Evolutionary conservation across 345 rosid genomes (phyloP).

Genomic region (Brassica juncea): DNA sequence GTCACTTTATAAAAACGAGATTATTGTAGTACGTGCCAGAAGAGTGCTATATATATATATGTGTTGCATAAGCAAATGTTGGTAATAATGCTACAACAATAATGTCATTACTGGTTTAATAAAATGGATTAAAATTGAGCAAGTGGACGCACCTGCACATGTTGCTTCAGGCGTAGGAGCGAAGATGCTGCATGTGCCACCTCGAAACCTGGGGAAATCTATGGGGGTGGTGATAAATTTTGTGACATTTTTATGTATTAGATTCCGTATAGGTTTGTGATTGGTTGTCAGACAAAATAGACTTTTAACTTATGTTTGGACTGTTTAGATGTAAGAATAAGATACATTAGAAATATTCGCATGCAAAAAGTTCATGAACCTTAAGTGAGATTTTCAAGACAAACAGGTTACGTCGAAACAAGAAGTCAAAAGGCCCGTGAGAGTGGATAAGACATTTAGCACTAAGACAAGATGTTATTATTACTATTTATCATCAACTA

Average conservation of each 20-base stretch:
- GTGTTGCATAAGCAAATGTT: background rate
- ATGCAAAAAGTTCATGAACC: conserved; percentile 33
- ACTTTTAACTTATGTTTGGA: conserved; percentile 1
- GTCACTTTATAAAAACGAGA: conserved; percentile 13
- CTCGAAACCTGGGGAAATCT: conserved; percentile 24
- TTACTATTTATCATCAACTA: background rate
- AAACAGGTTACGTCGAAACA: background rate
- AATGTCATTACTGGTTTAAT: background rate
- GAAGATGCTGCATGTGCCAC: conserved; percentile 2
- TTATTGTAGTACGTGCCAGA: conserved; percentile 12
- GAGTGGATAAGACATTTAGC: conserved; percentile 1
- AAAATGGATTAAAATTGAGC: conserved; percentile 10
- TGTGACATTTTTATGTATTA: background rate
- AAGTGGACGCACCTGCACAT: conserved; percentile 25
- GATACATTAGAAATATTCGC: conserved; percentile 1
- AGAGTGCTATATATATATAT: background rate
- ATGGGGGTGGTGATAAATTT: background rate
- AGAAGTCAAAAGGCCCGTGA: conserved; percentile 28
- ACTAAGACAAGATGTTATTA: background rate
- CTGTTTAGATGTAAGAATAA: background rate
- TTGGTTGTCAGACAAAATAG: conserved; percentile 24
- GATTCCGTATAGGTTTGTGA: conserved; percentile 19
- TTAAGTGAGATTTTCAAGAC: conserved; percentile 22
- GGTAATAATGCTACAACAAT: background rate
- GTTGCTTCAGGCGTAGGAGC: conserved; percentile 4